Evolutionary conservation across 495 filamentous ascomycete genomes (phyloP), one percentile per base, ranked within the genome.

Genomic region (Tuber aestivum): DNA sequence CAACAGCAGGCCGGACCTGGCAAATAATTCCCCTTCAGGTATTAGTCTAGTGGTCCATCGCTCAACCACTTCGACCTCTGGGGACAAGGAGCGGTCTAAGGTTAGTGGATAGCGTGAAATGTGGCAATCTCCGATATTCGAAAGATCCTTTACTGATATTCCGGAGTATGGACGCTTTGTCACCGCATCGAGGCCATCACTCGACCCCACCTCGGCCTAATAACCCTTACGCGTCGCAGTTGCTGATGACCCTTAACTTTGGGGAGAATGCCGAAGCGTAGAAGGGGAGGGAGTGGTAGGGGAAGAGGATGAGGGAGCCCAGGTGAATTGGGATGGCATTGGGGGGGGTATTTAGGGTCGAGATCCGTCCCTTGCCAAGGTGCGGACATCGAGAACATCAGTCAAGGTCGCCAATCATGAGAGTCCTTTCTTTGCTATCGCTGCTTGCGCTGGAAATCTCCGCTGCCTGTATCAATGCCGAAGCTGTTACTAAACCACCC

Each of bases 401-500:
- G 14, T 44, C 42, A 32, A 14, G 56, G 56, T 65, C 32, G 56
- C 10, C n/a, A 61, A 65, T 65, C 27, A 79, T 79, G 78, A 76
- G 72, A 23, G 44, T 79, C 50, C 76, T 78, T 18, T 73, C 72
- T 48, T 44, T 79, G 16, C 44, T 79, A n/a, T 37, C 75, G 44
- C 37, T 79, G n/a, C 42, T 78, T 18, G 76, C 72, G 2, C 41
- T 75, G 23, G 68, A 76, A 48, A 41, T 72, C n/a, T 2, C 27
- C 44, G 70, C 72, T 1, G n/a, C 78, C n/a, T n/a, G n/a, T n/a
- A 72, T 73, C 69, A 70, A 61, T 50, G 70, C 61, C 70, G 44
- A 35, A 5, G 56, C 27, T 35, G 56, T 78, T 44, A 79, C 78
- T 40, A 74, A 71, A 41, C 78, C 78, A 72, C 78, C 78, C 4